A percentile compares a stretch with the other conserved stretches of the same genome.
Conservation (phyloP, 768 basidiomycete genomes). For the Phlebiopsis flavidoalba region DNA sequence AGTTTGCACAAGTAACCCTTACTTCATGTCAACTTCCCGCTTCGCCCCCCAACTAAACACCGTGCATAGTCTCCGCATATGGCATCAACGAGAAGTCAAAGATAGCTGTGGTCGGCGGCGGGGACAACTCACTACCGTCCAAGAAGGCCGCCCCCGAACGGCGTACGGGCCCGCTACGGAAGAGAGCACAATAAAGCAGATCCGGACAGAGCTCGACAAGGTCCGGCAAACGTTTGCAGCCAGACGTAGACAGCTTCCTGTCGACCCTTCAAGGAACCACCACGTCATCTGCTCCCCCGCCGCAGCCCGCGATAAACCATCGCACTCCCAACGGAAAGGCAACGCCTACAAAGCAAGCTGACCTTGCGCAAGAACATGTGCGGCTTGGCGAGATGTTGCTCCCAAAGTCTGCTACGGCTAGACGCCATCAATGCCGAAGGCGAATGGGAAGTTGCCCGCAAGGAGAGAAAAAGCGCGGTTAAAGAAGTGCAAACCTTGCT, state of each 20-base stretch:
- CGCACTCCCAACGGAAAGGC: background rate
- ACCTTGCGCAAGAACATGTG: constrained; percentile 39
- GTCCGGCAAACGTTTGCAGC: constrained; percentile 51
- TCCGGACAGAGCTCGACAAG: constrained; percentile 47
- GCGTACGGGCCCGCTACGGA: constrained; percentile 48
- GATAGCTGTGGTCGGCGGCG: constrained; percentile 64
- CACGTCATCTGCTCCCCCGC: constrained; percentile 14
- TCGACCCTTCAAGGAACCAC: constrained; percentile 21
- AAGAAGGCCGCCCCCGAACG: constrained; percentile 21
- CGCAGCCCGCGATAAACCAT: constrained; percentile 11
- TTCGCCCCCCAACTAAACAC: constrained; percentile 3
- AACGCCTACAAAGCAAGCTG: constrained; percentile 17
- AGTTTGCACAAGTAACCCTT: background rate
- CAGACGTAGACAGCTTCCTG: constrained; percentile 56
- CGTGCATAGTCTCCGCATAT: constrained; percentile 62
- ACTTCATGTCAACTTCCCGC: background rate
- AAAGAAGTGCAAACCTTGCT: constrained; percentile 79
- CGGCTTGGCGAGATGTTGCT: constrained; percentile 78
- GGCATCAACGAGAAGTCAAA: constrained; percentile 62
- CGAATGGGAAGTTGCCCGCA: constrained; percentile 75
- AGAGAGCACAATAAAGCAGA: constrained; percentile 44
- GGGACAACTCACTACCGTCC: constrained; percentile 19
- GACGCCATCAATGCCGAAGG: constrained; percentile 75
- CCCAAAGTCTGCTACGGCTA: constrained; percentile 79
- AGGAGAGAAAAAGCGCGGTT: constrained; percentile 81